A percentile compares a stretch with the other conserved stretches of the same genome.
phyloP scores from a whole-genome alignment of 495 filamentous ascomycete genomes.

The Penicillium paradoxum region DNA sequence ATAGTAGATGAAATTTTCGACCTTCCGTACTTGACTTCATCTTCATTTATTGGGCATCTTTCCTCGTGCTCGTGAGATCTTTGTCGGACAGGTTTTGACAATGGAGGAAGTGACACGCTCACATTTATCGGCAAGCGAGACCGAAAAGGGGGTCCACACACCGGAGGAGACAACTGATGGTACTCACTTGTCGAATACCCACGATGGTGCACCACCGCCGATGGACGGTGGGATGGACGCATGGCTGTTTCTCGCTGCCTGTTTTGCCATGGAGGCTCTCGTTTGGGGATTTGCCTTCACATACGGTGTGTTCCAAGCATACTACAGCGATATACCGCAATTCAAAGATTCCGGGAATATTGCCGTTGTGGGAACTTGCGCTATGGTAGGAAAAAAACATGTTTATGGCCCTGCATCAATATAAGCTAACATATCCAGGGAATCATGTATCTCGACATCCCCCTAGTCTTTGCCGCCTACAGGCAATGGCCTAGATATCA shows the following conservation, averaged over 20 bases:
- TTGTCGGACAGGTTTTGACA: neutral
- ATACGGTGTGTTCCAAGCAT: slow-evolving; percentile 40
- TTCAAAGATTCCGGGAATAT: slow-evolving; percentile 26
- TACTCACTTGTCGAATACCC: slow-evolving; percentile 19
- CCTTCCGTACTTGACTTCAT: no score
- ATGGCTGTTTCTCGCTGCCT: slow-evolving; percentile 55
- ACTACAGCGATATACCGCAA: slow-evolving; percentile 17
- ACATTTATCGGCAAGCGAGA: neutral
- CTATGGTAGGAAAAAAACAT: slow-evolving; percentile 8
- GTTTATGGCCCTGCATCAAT: no score
- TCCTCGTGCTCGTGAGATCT: no score
- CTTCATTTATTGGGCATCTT: no score
- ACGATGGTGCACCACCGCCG: slow-evolving; percentile 24
- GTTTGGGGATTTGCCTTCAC: slow-evolving; percentile 49
- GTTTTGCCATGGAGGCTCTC: slow-evolving; percentile 56
- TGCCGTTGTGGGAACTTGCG: slow-evolving; percentile 13
- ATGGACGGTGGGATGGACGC: slow-evolving; percentile 56
- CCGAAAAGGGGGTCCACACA: neutral
- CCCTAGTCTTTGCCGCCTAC: slow-evolving; percentile 6
- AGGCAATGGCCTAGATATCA: neutral
- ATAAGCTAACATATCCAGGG: neutral
- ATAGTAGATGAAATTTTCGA: no score
- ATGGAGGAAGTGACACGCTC: neutral
- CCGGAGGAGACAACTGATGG: neutral
- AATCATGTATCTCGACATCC: slow-evolving; percentile 10